These are phyloP conservation scores for Cadophora gregata DNA, from an alignment of 2,329 filamentous ascomycete species.

Conservation along the genomic window DNA sequence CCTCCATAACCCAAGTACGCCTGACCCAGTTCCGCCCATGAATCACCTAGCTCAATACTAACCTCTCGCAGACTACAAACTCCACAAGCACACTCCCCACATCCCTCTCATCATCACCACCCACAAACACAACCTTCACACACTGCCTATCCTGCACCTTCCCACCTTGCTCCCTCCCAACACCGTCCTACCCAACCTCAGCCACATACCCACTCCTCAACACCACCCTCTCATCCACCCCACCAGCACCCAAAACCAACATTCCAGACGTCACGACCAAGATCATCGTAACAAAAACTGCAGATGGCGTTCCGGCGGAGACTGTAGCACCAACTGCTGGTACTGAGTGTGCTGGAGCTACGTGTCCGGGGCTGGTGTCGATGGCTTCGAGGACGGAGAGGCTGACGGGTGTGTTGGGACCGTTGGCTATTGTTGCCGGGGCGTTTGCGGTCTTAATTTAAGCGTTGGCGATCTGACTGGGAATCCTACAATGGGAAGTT, in stretches of 20 bases:
- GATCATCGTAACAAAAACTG: background rate
- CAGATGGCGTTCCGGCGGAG: background rate
- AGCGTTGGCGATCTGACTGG: background rate
- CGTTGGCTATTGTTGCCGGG: background rate
- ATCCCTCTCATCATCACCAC: background rate
- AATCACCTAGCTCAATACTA: background rate
- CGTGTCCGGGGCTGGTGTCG: background rate
- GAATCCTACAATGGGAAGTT: no score
- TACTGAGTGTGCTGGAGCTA: background rate
- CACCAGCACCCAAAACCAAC: background rate
- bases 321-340: background rate
- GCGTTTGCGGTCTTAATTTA: background rate
- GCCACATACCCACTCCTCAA: background rate
- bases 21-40: background rate
- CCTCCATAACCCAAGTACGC: background rate
- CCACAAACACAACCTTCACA: background rate
- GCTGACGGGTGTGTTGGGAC: background rate
- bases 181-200: conserved; percentile 24
- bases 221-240: background rate
- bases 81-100: background rate
- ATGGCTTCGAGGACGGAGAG: background rate
- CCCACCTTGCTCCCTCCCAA: background rate
- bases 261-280: background rate
- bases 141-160: background rate
- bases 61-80: background rate